A percentile compares a stretch with the other conserved stretches of the same genome.
phyloP scores from a whole-genome alignment of 805 yeast species.

The Saccharomycopsis schoenii region DNA sequence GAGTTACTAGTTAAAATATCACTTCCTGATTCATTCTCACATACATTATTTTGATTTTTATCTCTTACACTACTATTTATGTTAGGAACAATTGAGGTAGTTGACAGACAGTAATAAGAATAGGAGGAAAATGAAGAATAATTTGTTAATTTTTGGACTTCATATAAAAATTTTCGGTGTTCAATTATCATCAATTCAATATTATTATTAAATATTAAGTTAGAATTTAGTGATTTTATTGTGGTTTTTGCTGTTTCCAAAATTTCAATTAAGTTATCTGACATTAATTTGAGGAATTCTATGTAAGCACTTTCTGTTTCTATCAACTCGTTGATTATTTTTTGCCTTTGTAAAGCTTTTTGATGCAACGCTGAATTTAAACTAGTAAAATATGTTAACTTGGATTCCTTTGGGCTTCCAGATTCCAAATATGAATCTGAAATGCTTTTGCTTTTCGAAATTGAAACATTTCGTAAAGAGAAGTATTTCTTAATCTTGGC shows the following conservation, averaged over 20 bases:
- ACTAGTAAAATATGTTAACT: slow-evolving; percentile 16
- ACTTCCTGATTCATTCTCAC: background rate
- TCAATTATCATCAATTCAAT: slow-evolving; percentile 20
- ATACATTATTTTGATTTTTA: background rate
- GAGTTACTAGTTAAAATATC: background rate
- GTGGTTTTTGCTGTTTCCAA: slow-evolving; percentile 21
- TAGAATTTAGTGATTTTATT: slow-evolving; percentile 27
- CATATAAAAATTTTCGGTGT: slow-evolving; percentile 26
- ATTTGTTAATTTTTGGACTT: slow-evolving; percentile 19
- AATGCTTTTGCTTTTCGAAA: background rate
- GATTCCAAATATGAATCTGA: background rate
- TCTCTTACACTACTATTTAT: background rate
- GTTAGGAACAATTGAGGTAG: background rate
- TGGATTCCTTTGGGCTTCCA: slow-evolving; percentile 1
- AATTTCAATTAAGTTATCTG: slow-evolving; percentile 34
- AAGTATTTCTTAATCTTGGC: background rate
- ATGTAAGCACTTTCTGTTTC: slow-evolving; percentile 40
- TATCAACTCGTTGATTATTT: slow-evolving; percentile 36
- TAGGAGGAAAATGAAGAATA: slow-evolving; percentile 10
- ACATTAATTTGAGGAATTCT: slow-evolving; percentile 33
- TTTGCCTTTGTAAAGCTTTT: slow-evolving; percentile 21
- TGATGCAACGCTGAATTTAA: slow-evolving; percentile 19
- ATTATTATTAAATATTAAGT: slow-evolving; percentile 25
- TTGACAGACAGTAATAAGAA: background rate
- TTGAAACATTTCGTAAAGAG: background rate